Evolutionary conservation across 495 filamentous ascomycete species (phyloP).

Genomic region (Recurvomyces mirabilis): DNA sequence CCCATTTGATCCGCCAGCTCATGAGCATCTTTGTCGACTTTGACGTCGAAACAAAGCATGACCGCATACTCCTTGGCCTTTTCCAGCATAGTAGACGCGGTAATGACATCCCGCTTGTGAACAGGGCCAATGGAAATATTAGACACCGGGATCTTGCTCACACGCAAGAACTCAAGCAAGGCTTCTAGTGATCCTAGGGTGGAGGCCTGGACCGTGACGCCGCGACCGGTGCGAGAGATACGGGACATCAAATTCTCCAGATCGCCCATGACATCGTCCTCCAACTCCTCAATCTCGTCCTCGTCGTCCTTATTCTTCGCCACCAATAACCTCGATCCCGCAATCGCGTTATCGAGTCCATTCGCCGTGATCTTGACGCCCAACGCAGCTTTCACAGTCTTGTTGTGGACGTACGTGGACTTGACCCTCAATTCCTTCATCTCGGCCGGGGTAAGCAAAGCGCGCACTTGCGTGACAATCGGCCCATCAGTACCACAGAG

Average conservation of each 20-base stretch:
- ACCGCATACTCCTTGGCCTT: conserved; percentile 91
- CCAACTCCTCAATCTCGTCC: conserved; percentile 87
- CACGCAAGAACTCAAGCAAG: conserved; percentile 85
- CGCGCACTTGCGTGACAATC: conserved; percentile 90
- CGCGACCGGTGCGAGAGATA: conserved; percentile 79
- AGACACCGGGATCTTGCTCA: conserved; percentile 91
- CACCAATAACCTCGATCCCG: conserved; percentile 86
- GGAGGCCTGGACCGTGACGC: conserved; percentile 94
- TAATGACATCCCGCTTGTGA: conserved; percentile 97
- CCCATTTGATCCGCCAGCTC: conserved; percentile 86
- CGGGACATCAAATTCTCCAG: conserved; percentile 80
- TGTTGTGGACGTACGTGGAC: conserved; percentile 94
- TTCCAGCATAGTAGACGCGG: conserved; percentile 91
- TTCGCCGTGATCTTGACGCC: conserved; percentile 99
- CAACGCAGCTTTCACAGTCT: conserved; percentile 94
- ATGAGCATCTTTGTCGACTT: conserved; percentile 93
- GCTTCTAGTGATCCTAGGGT: conserved; percentile 96
- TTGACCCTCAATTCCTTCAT: conserved; percentile 92
- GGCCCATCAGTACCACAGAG: conserved; percentile 90
- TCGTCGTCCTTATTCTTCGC: conserved; percentile 93
- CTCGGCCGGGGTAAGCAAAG: conserved; percentile 87
- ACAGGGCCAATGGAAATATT: conserved; percentile 97
- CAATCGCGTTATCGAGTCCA: conserved; percentile 91
- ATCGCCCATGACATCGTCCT: conserved; percentile 94
- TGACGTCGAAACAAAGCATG: conserved; percentile 99